A percentile compares a stretch with the other conserved stretches of the same genome.
These are phyloP conservation scores for Chalciporus sp. DNA, from an alignment of 1,284 basidiomycete species.

Conservation along the genomic window DNA sequence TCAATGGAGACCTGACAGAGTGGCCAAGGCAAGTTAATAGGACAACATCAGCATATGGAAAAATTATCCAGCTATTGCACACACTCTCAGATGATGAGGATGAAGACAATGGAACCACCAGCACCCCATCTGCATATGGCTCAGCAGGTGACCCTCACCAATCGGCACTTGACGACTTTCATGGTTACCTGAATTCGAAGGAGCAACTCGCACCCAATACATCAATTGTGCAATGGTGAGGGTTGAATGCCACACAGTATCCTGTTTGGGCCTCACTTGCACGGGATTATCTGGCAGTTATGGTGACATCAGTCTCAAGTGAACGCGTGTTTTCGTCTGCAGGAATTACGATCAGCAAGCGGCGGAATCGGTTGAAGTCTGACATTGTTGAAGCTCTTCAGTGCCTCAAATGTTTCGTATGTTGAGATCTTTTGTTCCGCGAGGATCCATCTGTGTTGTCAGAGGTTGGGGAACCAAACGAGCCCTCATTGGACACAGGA, in stretches of 20 bases:
- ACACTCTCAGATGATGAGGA: not conserved
- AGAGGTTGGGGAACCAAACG: no score
- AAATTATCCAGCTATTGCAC: not conserved
- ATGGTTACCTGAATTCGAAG: not conserved
- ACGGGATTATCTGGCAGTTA: not conserved
- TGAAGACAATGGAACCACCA: not conserved
- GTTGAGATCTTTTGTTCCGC: not conserved
- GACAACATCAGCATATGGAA: not conserved
- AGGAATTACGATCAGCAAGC: slow-evolving; percentile 7
- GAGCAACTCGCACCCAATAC: not conserved
- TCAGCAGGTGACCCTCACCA: not conserved
- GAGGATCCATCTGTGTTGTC: not conserved
- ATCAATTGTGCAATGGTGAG: not conserved
- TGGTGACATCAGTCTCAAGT: slow-evolving; percentile 8
- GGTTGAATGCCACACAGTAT: not conserved
- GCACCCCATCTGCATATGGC: not conserved
- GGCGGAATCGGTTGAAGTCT: not conserved
- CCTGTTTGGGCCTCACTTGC: not conserved
- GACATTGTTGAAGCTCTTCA: slow-evolving; percentile 10
- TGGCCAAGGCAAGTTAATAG: not conserved
- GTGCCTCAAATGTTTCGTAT: slow-evolving; percentile 5
- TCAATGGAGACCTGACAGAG: not conserved
- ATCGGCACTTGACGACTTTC: not conserved
- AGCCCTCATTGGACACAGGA: no score
- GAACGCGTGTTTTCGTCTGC: slow-evolving; percentile 2